These are phyloP conservation scores for Podaxis sp. DNA, from an alignment of 768 basidiomycete genomes.

Conservation along the genomic window DNA sequence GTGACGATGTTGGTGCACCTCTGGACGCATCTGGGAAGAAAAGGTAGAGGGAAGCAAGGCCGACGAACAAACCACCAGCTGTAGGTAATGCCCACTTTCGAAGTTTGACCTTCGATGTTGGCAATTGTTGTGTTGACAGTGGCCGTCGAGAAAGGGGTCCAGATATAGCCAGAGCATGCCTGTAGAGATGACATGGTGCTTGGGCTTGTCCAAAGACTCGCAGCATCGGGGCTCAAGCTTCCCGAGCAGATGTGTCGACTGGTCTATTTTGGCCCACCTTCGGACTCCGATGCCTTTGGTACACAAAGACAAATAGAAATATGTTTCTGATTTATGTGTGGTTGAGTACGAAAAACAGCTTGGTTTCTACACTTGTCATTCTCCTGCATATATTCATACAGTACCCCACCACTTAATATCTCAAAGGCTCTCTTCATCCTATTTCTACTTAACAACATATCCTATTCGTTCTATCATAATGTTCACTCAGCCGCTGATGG, in stretches of 20 bases:
- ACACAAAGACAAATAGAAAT: slow-evolving; percentile 5
- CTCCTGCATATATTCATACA: slow-evolving; percentile 1
- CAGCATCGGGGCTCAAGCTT: background rate
- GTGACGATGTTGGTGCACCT: slow-evolving; percentile 35
- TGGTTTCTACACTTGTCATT: background rate
- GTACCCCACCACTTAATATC: background rate
- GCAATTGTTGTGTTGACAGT: background rate
- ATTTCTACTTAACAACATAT: background rate
- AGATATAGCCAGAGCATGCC: background rate
- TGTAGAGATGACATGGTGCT: background rate
- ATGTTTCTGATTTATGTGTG: background rate
- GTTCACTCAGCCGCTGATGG: background rate
- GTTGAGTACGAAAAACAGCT: background rate
- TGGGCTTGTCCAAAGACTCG: background rate
- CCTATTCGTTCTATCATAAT: slow-evolving; percentile 1
- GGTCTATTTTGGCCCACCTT: background rate
- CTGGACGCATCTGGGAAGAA: slow-evolving; percentile 46
- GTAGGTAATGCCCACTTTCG: slow-evolving; percentile 17
- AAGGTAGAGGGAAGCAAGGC: slow-evolving; percentile 42
- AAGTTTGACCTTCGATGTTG: background rate
- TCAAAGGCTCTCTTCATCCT: background rate
- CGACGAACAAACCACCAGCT: slow-evolving; percentile 33
- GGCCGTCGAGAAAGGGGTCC: background rate
- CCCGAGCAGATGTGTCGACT: background rate
- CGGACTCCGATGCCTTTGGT: background rate